Percentiles rank a stretch among this genome's conserved stretches.
Evolutionary conservation across 306 rosid genomes (phyloP).

Genomic region (Malus asiatica): DNA sequence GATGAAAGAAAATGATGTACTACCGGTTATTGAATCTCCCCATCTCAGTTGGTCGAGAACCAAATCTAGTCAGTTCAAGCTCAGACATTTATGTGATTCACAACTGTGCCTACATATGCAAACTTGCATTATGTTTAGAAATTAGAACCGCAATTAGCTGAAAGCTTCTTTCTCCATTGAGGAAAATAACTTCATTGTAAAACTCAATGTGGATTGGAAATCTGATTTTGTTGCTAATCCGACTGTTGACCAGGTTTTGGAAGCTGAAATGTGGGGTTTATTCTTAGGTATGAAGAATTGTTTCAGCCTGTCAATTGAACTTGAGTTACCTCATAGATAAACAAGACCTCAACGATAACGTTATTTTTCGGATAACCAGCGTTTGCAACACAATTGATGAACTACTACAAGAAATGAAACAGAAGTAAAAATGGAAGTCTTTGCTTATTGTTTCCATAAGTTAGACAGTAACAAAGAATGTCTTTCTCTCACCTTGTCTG

Average conservation of each 20-base stretch:
- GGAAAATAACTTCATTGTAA: too few relatives aligned
- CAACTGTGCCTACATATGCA: too few relatives aligned
- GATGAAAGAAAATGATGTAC: too few relatives aligned
- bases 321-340: not conserved
- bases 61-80: not conserved
- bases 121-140: too few relatives aligned
- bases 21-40: too few relatives aligned
- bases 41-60: not conserved
- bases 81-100: not conserved
- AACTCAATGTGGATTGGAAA: too few relatives aligned
- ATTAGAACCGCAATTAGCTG: too few relatives aligned
- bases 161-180: too few relatives aligned
- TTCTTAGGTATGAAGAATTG: too few relatives aligned
- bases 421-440: not conserved
- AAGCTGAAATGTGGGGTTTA: too few relatives aligned
- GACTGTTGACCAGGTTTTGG: too few relatives aligned
- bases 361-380: not conserved
- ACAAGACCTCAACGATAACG: not conserved
- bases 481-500: conserved; percentile 16
- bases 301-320: not conserved
- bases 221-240: too few relatives aligned
- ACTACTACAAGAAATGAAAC: not conserved
- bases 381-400: not conserved
- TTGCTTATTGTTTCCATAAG: conserved; percentile 22
- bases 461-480: conserved; percentile 41